Evolutionary conservation across 1,284 basidiomycete species (phyloP).

Genomic region (Wolfiporia cocos): DNA sequence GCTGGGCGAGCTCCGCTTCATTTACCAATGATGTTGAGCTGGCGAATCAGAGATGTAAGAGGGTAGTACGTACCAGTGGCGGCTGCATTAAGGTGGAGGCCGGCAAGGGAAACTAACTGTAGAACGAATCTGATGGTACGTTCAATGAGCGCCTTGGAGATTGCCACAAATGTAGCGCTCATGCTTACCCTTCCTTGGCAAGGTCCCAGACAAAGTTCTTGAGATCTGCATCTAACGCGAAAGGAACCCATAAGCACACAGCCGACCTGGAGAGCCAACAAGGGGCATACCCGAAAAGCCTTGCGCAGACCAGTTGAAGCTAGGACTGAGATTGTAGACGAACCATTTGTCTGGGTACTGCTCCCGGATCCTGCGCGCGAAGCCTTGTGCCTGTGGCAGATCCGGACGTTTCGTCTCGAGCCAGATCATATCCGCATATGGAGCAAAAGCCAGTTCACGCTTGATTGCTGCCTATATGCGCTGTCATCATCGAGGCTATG

Average conservation of each 20-base stretch:
- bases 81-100: slow-evolving; percentile 82
- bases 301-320: slow-evolving; percentile 88
- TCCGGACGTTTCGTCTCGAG: slow-evolving; percentile 87
- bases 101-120: slow-evolving; percentile 83
- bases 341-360: slow-evolving; percentile 80
- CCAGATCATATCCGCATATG: slow-evolving; percentile 84
- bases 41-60: neutral
- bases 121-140: slow-evolving; percentile 58
- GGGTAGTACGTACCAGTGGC: slow-evolving; percentile 52
- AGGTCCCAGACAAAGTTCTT: slow-evolving; percentile 91
- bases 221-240: slow-evolving; percentile 52
- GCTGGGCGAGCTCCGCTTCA: slow-evolving; percentile 67
- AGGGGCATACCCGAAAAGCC: slow-evolving; percentile 65
- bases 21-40: neutral
- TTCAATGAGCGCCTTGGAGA: neutral
- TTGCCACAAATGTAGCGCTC: neutral
- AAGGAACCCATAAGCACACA: neutral
- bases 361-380: slow-evolving; percentile 73
- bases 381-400: slow-evolving; percentile 73
- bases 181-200: slow-evolving; percentile 75
- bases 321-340: slow-evolving; percentile 93
- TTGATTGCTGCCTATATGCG: slow-evolving; percentile 83
- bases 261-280: neutral
- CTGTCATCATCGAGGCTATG: too few relatives aligned
- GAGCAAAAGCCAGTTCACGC: slow-evolving; percentile 75